Percentiles rank a stretch among this genome's conserved stretches.
Conservation (phyloP, 257 asterid genomes). For the Nicotiana otophora region DNA sequence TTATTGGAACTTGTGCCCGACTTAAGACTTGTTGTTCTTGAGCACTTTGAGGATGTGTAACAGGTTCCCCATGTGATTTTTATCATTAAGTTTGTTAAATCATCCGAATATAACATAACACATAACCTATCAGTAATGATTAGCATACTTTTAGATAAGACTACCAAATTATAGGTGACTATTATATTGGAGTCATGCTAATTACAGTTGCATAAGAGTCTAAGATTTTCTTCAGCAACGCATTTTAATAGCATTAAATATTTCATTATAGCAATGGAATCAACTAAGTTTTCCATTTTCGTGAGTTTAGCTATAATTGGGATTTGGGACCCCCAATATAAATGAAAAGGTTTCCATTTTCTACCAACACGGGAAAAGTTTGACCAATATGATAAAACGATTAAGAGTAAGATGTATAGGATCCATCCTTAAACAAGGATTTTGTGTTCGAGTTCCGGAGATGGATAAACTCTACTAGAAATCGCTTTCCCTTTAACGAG, state of each 20-base stretch:
- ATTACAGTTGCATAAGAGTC: background rate
- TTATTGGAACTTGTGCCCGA: no score
- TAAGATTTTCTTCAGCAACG: background rate
- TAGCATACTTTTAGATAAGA: background rate
- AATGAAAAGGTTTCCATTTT: background rate
- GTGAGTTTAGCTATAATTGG: background rate
- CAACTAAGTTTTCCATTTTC: background rate
- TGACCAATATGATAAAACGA: background rate
- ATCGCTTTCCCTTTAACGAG: no score
- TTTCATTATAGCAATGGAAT: background rate
- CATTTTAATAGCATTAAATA: background rate
- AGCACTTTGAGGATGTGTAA: no score
- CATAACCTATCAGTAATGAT: background rate
- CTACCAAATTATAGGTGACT: background rate
- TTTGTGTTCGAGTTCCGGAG: no score
- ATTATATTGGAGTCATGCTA: background rate
- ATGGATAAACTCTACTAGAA: no score
- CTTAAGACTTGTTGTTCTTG: no score
- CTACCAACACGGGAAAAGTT: background rate
- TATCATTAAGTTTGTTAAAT: no score
- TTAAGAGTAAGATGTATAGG: no score
- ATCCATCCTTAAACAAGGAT: no score
- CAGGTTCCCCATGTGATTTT: no score
- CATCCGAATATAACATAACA: no score
- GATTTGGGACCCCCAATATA: background rate